phyloP scores from a whole-genome alignment of 176 grass and related monocot genomes.

The Hyparrhenia diplandra region DNA sequence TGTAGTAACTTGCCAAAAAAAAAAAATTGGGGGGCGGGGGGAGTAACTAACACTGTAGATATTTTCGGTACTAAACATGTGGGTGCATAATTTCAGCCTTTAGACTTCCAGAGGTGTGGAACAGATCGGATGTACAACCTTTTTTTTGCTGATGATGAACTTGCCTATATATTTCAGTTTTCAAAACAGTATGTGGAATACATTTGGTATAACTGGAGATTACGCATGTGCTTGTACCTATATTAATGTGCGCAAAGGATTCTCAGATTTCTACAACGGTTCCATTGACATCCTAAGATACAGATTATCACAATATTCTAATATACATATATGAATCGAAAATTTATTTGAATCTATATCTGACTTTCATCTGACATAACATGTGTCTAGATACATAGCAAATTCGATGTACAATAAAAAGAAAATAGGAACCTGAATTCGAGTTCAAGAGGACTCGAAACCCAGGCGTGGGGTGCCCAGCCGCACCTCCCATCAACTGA shows the following conservation, averaged over 20 bases:
- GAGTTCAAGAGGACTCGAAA: not conserved
- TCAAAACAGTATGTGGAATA: slow-evolving; percentile 10
- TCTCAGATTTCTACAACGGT: not conserved
- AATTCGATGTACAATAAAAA: not conserved
- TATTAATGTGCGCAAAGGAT: not conserved
- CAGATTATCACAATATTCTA: not conserved
- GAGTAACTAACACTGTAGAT: not conserved
- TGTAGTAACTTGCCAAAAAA: not conserved
- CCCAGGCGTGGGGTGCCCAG: not conserved
- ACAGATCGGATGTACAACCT: not conserved
- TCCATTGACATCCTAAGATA: not conserved
- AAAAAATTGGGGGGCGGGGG: no score
- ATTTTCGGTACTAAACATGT: not conserved
- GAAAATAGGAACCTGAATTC: not conserved
- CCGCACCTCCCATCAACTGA: not conserved
- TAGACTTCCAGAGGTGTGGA: not conserved
- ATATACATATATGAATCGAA: not conserved
- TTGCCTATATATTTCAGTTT: not conserved
- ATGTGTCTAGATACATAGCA: no score
- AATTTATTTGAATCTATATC: not conserved
- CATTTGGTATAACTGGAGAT: not conserved
- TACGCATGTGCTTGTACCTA: not conserved
- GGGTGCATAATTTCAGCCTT: not conserved
- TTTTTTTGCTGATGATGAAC: not conserved
- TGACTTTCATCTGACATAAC: not conserved